Percentiles rank a stretch among this genome's conserved stretches.
Conservation (phyloP, 208 protist genomes). For the Leptomonas pyrrhocoris region DNA sequence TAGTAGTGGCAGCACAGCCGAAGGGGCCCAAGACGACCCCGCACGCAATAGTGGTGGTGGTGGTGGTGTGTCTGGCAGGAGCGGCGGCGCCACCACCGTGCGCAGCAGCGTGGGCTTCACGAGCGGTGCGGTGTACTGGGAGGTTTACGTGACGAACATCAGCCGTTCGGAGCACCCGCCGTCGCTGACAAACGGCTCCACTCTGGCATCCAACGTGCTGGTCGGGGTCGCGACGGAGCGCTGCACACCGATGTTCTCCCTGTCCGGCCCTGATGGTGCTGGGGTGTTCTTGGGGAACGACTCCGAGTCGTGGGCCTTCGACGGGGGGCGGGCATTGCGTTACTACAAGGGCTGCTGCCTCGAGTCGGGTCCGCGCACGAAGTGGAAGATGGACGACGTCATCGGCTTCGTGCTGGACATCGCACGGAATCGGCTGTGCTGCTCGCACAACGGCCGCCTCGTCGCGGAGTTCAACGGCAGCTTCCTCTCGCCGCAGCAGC, state of each 20-base stretch:
- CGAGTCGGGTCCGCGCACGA: conserved; percentile 62
- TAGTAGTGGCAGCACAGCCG: background rate
- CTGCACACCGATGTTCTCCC: conserved; percentile 8
- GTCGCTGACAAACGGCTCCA: background rate
- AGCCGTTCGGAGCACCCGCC: conserved; percentile 28
- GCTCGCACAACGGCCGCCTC: conserved; percentile 74
- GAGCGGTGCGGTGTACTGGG: conserved; percentile 86
- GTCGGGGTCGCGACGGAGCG: conserved; percentile 75
- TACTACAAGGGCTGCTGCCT: conserved; percentile 64
- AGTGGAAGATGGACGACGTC: conserved; percentile 85
- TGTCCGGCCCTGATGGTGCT: conserved; percentile 18
- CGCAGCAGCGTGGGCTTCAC: conserved; percentile 77
- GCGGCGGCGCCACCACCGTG: conserved; percentile 37
- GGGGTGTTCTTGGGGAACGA: conserved; percentile 64
- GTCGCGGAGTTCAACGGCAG: conserved; percentile 61
- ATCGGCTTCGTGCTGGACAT: conserved; percentile 87
- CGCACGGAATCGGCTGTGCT: conserved; percentile 55
- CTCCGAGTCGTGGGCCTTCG: conserved; percentile 84
- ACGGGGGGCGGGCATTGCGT: conserved; percentile 50
- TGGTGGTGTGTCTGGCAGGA: conserved; percentile 16
- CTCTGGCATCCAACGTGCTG: conserved; percentile 27
- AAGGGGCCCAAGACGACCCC: background rate
- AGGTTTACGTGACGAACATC: conserved; percentile 71
- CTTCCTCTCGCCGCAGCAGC: conserved; percentile 35
- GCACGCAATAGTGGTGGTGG: background rate